phyloP scores from a whole-genome alignment of 805 yeast species.

The Candida schatavii region DNA sequence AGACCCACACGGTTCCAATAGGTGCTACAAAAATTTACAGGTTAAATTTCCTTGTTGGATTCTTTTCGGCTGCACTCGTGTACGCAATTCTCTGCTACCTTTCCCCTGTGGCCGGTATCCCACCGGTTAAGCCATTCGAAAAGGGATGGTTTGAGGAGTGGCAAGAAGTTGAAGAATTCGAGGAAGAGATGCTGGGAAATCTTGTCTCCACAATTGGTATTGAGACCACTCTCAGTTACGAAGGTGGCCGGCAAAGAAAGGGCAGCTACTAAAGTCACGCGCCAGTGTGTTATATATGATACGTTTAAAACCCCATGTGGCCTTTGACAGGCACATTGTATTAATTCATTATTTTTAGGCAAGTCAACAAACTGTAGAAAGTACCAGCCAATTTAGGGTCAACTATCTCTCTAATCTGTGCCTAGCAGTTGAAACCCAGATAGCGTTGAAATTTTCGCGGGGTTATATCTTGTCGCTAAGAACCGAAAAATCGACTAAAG shows the following conservation, averaged over 20 bases:
- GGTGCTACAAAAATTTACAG: constrained; percentile 77
- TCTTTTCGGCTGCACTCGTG: constrained; percentile 51
- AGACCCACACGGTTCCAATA: constrained; percentile 62
- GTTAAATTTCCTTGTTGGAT: constrained; percentile 77
- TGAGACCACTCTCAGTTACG: constrained; percentile 2
- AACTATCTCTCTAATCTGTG: too few species aligned
- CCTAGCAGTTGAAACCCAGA: too few species aligned
- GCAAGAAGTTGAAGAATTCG: constrained; percentile 64
- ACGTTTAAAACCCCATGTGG: too few species aligned
- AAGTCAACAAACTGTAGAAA: too few species aligned
- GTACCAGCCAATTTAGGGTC: too few species aligned
- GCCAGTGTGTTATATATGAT: too few species aligned
- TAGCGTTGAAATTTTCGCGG: too few species aligned
- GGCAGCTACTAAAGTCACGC: neutral
- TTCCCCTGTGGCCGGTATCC: constrained; percentile 48
- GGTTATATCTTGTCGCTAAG: too few species aligned
- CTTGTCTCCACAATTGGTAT: constrained; percentile 18
- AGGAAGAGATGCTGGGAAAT: constrained; percentile 36
- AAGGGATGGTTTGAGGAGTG: constrained; percentile 63
- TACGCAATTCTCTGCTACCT: constrained; percentile 52
- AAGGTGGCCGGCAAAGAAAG: neutral
- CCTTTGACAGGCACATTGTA: too few species aligned
- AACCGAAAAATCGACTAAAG: too few species aligned
- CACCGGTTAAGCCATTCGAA: constrained; percentile 38
- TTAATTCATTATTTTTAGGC: too few species aligned